Percentiles rank a stretch among this genome's conserved stretches.
phyloP scores from a whole-genome alignment of 345 rosid genomes.

The Rubroshorea leprosula region DNA sequence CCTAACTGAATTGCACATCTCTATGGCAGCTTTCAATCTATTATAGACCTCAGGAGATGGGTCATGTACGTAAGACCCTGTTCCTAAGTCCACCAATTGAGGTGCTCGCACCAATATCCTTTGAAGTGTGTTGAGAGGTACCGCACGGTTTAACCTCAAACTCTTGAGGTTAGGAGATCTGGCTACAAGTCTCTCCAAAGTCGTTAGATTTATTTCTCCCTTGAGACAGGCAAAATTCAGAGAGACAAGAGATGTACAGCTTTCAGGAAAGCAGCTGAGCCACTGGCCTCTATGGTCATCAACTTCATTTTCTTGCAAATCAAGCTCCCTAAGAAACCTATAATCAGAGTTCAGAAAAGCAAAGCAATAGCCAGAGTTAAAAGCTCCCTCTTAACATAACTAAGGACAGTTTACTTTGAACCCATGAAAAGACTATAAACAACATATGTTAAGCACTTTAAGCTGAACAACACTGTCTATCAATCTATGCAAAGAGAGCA shows the following conservation, averaged over 20 bases:
- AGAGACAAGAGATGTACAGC: slow-evolving; percentile 64
- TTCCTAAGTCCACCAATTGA: slow-evolving; percentile 74
- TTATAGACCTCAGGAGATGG: slow-evolving; percentile 49
- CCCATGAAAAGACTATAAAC: too few relatives aligned
- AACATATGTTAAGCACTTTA: too few relatives aligned
- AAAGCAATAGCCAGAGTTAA: too few relatives aligned
- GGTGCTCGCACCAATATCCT: slow-evolving; percentile 63
- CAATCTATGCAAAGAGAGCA: too few relatives aligned
- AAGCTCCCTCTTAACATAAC: too few relatives aligned
- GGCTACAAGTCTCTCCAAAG: slow-evolving; percentile 81
- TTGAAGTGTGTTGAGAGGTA: slow-evolving; percentile 63
- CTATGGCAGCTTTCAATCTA: slow-evolving; percentile 43
- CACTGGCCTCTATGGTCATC: slow-evolving; percentile 94
- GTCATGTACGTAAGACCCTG: slow-evolving; percentile 69
- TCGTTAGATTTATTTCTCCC: slow-evolving; percentile 68
- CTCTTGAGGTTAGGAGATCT: slow-evolving; percentile 84
- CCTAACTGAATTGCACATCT: slow-evolving; percentile 48
- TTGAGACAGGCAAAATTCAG: slow-evolving; percentile 90
- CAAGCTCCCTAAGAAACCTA: slow-evolving; percentile 88
- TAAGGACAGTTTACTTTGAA: too few relatives aligned
- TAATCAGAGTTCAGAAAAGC: too few relatives aligned
- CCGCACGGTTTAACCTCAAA: slow-evolving; percentile 74
- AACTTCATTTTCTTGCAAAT: slow-evolving; percentile 94
- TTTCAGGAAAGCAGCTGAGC: slow-evolving; percentile 86
- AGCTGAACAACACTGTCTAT: too few relatives aligned